A percentile compares a stretch with the other conserved stretches of the same genome.
phyloP scores from a whole-genome alignment of 169 alveolate species.

The Plasmodium gallinaceum region DNA sequence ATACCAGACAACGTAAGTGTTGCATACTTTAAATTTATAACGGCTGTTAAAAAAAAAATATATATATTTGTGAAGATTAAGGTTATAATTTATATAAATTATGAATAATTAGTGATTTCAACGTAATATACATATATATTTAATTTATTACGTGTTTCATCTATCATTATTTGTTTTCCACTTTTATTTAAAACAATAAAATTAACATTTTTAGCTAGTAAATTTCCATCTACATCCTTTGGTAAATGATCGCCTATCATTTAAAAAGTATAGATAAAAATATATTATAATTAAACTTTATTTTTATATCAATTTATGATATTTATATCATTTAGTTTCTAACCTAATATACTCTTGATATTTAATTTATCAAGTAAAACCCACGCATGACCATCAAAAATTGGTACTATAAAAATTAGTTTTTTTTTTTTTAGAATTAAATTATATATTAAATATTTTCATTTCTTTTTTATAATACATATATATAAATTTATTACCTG shows the following conservation, averaged over 20 bases:
- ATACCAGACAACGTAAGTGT: conserved; percentile 50
- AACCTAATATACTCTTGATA: conserved; percentile 63
- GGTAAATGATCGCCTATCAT: conserved; percentile 43
- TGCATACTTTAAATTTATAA: conserved; percentile 46
- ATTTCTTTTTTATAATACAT: not conserved
- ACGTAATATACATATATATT: not conserved
- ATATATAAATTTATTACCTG: conserved; percentile 17
- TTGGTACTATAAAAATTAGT: conserved; percentile 35
- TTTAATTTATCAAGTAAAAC: conserved; percentile 52
- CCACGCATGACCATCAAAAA: conserved; percentile 67
- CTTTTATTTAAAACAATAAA: conserved; percentile 41
- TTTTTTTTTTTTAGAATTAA: not conserved
- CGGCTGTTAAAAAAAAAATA: conserved; percentile 25
- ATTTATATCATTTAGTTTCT: not conserved
- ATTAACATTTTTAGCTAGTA: conserved; percentile 26
- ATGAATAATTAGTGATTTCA: not conserved
- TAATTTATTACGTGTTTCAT: conserved; percentile 40
- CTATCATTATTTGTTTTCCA: conserved; percentile 31
- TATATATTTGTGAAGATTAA: not conserved
- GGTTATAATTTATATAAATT: not conserved
- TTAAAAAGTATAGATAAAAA: not conserved
- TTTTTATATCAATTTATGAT: not conserved
- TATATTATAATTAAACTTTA: not conserved
- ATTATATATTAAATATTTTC: not conserved
- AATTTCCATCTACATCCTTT: conserved; percentile 40